A percentile compares a stretch with the other conserved stretches of the same genome.
phyloP scores from a whole-genome alignment of 2,329 filamentous ascomycete species.

The Phialemonium atrogriseum region DNA sequence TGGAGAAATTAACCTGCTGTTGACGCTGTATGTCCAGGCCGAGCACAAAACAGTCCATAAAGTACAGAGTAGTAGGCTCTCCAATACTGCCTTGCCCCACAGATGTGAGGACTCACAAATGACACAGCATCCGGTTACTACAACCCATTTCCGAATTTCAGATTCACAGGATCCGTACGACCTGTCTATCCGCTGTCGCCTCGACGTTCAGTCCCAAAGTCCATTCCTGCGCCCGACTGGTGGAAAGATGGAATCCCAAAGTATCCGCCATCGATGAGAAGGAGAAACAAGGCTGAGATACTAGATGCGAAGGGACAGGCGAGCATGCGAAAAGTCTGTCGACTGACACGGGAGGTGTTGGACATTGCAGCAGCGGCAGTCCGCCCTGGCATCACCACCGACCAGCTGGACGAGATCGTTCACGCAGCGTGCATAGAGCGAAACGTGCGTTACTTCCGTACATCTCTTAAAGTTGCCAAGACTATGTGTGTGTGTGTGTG shows the following conservation, averaged over 20 bases:
- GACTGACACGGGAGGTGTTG: slow-evolving; percentile 78
- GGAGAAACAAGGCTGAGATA: slow-evolving; percentile 65
- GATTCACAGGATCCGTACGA: slow-evolving; percentile 71
- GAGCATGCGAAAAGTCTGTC: slow-evolving; percentile 88
- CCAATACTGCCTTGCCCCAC: slow-evolving; percentile 65
- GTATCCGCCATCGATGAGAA: slow-evolving; percentile 50
- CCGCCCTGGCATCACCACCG: slow-evolving; percentile 86
- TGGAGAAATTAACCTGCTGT: background rate
- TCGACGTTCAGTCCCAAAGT: slow-evolving; percentile 63
- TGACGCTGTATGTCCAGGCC: slow-evolving; percentile 39
- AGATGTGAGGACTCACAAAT: slow-evolving; percentile 82
- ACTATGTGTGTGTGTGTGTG: too few species aligned
- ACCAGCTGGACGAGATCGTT: slow-evolving; percentile 88
- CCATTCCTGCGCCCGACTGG: slow-evolving; percentile 81
- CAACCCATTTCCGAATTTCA: slow-evolving; percentile 87
- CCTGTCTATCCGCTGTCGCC: slow-evolving; percentile 80
- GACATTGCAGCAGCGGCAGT: slow-evolving; percentile 80
- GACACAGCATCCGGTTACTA: slow-evolving; percentile 82
- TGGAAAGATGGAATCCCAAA: slow-evolving; percentile 70
- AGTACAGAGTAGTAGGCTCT: slow-evolving; percentile 64
- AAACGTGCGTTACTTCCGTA: slow-evolving; percentile 70
- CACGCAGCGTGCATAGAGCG: slow-evolving; percentile 92
- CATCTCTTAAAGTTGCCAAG: too few species aligned
- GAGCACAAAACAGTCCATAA: slow-evolving; percentile 83
- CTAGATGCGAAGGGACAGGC: slow-evolving; percentile 74